A percentile compares a stretch with the other conserved stretches of the same genome.
Conservation (phyloP, 768 basidiomycete species). For the Krasilnikovozyma curviuscula region DNA sequence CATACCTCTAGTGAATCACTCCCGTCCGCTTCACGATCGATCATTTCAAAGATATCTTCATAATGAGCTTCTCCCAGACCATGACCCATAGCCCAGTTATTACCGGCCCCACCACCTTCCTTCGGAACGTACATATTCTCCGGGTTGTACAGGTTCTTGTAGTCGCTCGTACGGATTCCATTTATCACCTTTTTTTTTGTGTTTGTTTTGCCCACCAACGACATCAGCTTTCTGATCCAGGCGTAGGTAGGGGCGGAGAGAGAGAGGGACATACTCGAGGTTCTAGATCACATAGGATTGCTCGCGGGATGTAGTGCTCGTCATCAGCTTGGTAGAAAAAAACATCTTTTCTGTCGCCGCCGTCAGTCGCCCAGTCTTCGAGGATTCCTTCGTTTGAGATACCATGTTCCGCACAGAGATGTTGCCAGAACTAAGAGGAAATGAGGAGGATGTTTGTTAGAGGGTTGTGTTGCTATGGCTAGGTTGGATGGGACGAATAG, state of each 20-base stretch:
- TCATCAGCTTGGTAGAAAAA: constrained; percentile 99
- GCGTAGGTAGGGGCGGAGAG: background rate
- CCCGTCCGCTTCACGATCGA: constrained; percentile 92
- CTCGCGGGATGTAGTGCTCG: constrained; percentile 93
- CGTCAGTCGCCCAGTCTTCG: constrained; percentile 91
- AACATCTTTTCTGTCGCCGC: constrained; percentile 91
- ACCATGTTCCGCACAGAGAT: constrained; percentile 93
- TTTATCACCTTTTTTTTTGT: constrained; percentile 62
- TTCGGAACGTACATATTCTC: constrained; percentile 93
- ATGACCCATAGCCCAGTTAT: constrained; percentile 97
- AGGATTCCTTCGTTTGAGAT: constrained; percentile 89
- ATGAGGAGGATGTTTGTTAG: no score
- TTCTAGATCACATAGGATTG: constrained; percentile 88
- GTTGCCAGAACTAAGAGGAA: constrained; percentile 96
- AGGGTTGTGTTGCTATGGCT: constrained; percentile 99
- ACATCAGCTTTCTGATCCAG: background rate
- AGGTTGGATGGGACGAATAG: background rate
- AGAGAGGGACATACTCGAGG: constrained; percentile 48
- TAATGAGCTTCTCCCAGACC: constrained; percentile 73
- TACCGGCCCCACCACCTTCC: constrained; percentile 97
- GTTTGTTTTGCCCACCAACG: background rate
- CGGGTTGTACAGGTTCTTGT: constrained; percentile 79
- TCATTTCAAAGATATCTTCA: constrained; percentile 97
- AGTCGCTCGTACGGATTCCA: constrained; percentile 71
- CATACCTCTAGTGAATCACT: constrained; percentile 85